Percentiles rank a stretch among this genome's conserved stretches.
Evolutionary conservation across 192 early-diverging fungal genomes (phyloP).

Genomic region (Coemansia sp.): DNA sequence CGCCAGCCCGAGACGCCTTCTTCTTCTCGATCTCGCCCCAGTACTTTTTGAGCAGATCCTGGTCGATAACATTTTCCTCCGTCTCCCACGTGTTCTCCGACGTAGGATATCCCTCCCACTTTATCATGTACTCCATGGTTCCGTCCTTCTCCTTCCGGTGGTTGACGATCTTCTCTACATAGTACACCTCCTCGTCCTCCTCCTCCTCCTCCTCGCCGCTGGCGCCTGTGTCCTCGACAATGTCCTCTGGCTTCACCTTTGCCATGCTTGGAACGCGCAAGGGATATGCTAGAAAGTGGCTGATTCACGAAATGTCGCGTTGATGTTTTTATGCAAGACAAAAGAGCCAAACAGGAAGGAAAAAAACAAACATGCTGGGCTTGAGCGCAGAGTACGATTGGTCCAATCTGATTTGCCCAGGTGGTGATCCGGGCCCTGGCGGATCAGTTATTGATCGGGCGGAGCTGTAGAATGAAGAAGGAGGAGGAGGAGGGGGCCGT

Average conservation of each 20-base stretch:
- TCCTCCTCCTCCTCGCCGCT: slow-evolving; percentile 8
- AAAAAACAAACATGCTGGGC: too few species aligned
- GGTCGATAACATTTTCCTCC: slow-evolving; percentile 49
- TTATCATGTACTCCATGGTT: slow-evolving; percentile 38
- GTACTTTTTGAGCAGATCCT: slow-evolving; percentile 26
- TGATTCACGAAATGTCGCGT: background rate
- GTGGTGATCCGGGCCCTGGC: too few species aligned
- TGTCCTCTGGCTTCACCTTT: background rate
- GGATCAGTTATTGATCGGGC: too few species aligned
- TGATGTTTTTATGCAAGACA: too few species aligned
- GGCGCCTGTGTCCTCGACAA: background rate
- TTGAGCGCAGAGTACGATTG: too few species aligned
- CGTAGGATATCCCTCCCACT: slow-evolving; percentile 51
- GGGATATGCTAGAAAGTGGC: background rate
- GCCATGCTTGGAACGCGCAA: background rate
- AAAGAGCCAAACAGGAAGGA: too few species aligned
- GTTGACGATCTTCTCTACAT: slow-evolving; percentile 15
- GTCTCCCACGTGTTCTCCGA: slow-evolving; percentile 55
- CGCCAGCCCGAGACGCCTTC: slow-evolving; percentile 1
- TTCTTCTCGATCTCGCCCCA: slow-evolving; percentile 15
- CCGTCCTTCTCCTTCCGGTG: slow-evolving; percentile 9
- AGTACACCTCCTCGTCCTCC: slow-evolving; percentile 15
- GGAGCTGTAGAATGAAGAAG: too few species aligned
- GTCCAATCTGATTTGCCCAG: too few species aligned
- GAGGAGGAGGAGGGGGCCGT: too few species aligned